Evolutionary conservation across 78 protist genomes (phyloP).

Genomic region (Acrasis kona): DNA sequence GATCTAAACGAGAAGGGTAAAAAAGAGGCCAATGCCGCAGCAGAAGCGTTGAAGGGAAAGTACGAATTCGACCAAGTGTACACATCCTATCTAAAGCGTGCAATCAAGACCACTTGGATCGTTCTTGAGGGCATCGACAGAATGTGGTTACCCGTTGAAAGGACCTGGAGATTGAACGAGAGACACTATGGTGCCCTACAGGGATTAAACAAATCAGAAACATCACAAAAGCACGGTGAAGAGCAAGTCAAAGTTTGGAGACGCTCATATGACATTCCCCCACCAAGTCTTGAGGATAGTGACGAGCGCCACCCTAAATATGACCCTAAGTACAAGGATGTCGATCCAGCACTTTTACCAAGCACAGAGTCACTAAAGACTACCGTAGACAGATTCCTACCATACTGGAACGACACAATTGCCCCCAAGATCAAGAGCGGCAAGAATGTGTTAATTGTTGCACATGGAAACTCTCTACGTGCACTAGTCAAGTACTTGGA

Average conservation of each 20-base stretch:
- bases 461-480: slow-evolving; percentile 86
- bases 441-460: slow-evolving; percentile 73
- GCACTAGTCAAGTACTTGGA: slow-evolving; percentile 79
- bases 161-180: slow-evolving; percentile 84
- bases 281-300: slow-evolving; percentile 54
- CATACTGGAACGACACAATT: slow-evolving; percentile 62
- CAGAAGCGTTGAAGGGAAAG: slow-evolving; percentile 30
- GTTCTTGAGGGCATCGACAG: slow-evolving; percentile 45
- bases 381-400: slow-evolving; percentile 66
- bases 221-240: slow-evolving; percentile 74
- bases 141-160: slow-evolving; percentile 41
- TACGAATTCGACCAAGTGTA: slow-evolving; percentile 53
- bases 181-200: slow-evolving; percentile 87
- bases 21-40: slow-evolving; percentile 77
- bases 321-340: slow-evolving; percentile 41
- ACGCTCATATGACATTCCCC: slow-evolving; percentile 72
- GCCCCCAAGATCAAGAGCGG: slow-evolving; percentile 53
- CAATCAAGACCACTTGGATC: slow-evolving; percentile 58
- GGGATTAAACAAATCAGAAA: slow-evolving; percentile 76
- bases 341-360: slow-evolving; percentile 50
- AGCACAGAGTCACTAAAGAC: slow-evolving; percentile 65
- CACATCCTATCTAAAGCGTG: slow-evolving; percentile 74
- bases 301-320: slow-evolving; percentile 48
- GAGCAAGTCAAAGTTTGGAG: slow-evolving; percentile 79
- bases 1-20: slow-evolving; percentile 59